phyloP scores from a whole-genome alignment of 2,329 filamentous ascomycete genomes.

The Orbilia javanica region DNA sequence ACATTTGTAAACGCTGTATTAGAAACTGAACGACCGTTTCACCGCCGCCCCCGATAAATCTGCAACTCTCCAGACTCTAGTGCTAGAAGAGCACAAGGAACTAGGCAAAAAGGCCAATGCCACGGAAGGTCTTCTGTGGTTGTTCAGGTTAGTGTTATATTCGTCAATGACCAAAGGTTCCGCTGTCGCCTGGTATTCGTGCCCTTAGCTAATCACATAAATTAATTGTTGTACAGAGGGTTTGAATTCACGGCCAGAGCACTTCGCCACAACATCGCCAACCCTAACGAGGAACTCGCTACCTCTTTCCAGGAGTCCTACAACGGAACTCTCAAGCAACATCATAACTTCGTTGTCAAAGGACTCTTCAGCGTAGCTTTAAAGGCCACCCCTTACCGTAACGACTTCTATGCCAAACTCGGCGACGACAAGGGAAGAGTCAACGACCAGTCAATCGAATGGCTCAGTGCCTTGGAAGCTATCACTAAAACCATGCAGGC shows the following conservation, averaged over 20 bases:
- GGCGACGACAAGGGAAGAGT: slow-evolving; percentile 68
- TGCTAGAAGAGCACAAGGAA: slow-evolving; percentile 83
- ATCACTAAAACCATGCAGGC: slow-evolving; percentile 80
- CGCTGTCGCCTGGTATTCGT: too few species aligned
- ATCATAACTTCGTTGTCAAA: slow-evolving; percentile 91
- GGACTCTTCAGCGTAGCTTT: slow-evolving; percentile 93
- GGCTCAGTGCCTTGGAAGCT: slow-evolving; percentile 82
- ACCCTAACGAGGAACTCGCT: slow-evolving; percentile 79
- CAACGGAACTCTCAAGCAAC: slow-evolving; percentile 85
- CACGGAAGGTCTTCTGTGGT: slow-evolving; percentile 89
- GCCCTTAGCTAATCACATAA: too few species aligned
- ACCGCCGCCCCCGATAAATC: slow-evolving; percentile 82
- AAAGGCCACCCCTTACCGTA: slow-evolving; percentile 90
- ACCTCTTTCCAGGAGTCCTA: slow-evolving; percentile 90
- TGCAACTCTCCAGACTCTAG: slow-evolving; percentile 85
- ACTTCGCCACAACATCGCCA: slow-evolving; percentile 80
- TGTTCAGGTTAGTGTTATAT: slow-evolving; percentile 25
- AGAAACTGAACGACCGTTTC: slow-evolving; percentile 92
- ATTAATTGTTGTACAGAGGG: slow-evolving; percentile 73
- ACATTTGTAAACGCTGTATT: too few species aligned
- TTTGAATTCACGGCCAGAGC: slow-evolving; percentile 93
- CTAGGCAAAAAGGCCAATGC: slow-evolving; percentile 85
- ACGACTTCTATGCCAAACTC: slow-evolving; percentile 92
- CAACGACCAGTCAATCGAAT: slow-evolving; percentile 73
- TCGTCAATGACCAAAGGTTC: too few species aligned